Conservation (phyloP, 257 asterid species). For the Nicotiana sylvestris region DNA sequence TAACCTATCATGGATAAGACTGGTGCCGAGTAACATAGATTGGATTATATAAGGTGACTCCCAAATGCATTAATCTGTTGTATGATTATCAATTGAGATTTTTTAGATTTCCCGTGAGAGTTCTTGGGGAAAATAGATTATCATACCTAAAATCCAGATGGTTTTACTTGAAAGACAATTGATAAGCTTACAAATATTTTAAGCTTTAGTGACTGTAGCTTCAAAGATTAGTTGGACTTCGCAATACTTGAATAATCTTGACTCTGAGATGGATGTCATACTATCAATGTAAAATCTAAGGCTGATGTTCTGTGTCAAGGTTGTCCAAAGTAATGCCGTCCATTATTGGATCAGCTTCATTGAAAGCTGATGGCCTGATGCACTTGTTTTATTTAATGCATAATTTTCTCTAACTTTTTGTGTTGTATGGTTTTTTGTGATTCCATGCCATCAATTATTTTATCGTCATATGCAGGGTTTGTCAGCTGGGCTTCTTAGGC, state of each 20-base stretch:
- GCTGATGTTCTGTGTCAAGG: background rate
- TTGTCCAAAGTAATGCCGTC: background rate
- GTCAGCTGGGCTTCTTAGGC: conserved; percentile 95
- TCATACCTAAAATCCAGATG: background rate
- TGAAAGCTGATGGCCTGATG: background rate
- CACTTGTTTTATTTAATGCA: background rate
- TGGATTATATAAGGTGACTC: background rate
- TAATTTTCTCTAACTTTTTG: background rate
- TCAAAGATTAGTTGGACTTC: background rate
- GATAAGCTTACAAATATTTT: background rate
- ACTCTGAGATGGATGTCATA: background rate
- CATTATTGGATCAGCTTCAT: background rate
- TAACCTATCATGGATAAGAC: background rate
- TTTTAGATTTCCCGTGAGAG: background rate
- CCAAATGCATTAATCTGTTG: background rate
- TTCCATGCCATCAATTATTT: conserved; percentile 11
- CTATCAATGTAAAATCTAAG: background rate
- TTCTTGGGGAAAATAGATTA: background rate
- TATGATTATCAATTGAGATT: background rate
- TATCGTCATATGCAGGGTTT: conserved; percentile 51
- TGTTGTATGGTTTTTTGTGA: background rate
- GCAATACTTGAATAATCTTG: background rate
- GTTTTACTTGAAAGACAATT: background rate
- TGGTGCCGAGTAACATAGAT: background rate
- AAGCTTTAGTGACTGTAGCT: background rate